These are phyloP conservation scores for Hibiscus mutabilis DNA, from an alignment of 345 rosid species.

Conservation along the genomic window DNA sequence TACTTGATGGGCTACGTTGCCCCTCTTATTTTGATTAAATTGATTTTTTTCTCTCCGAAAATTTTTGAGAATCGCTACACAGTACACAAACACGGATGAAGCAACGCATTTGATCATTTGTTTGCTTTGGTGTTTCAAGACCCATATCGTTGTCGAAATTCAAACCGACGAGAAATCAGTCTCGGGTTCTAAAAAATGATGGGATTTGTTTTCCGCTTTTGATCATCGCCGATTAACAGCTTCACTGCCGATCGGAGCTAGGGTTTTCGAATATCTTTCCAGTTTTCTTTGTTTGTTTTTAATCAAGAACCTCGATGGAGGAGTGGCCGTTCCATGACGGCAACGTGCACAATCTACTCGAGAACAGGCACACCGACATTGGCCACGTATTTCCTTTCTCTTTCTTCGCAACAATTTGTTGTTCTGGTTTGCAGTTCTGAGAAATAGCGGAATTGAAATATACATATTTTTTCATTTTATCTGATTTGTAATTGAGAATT, in stretches of 20 bases:
- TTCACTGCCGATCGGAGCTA: not conserved
- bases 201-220: not conserved
- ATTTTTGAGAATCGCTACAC: not conserved
- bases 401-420: not conserved
- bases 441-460: not conserved
- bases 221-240: not conserved
- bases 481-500: conserved; percentile 2
- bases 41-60: not conserved
- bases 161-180: not conserved
- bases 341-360: conserved; percentile 50
- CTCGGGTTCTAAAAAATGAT: not conserved
- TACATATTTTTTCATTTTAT: not conserved
- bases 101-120: not conserved
- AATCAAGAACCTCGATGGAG: conserved; percentile 30
- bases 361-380: conserved; percentile 34
- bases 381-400: conserved; percentile 35
- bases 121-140: not conserved
- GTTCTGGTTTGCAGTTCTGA: not conserved
- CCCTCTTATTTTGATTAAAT: not conserved
- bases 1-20: not conserved
- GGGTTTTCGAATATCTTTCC: not conserved
- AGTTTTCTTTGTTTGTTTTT: not conserved
- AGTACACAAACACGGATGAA: not conserved
- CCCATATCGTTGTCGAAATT: not conserved
- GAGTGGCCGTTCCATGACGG: conserved; percentile 55